A percentile compares a stretch with the other conserved stretches of the same genome.
These are phyloP conservation scores for Pichiaceae sp. DNA, from an alignment of 1,139 yeast species.

Conservation along the genomic window DNA sequence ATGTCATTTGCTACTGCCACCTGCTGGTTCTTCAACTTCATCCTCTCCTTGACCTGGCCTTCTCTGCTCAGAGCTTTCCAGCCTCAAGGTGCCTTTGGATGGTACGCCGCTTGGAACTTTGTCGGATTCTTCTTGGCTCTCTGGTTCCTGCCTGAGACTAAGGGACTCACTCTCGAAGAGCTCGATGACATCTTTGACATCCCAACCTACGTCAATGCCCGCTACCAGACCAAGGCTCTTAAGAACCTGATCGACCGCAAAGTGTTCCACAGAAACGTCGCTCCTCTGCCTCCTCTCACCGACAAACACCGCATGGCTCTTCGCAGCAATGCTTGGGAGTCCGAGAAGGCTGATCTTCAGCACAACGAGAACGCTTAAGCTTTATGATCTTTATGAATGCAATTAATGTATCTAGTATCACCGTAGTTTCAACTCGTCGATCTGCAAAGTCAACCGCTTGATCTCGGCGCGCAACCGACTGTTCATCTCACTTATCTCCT, in stretches of 20 bases:
- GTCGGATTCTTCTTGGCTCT: slow-evolving; percentile 64
- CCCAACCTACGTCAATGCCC: slow-evolving; percentile 45
- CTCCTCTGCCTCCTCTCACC: slow-evolving; percentile 47
- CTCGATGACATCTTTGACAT: slow-evolving; percentile 64
- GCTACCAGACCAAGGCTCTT: slow-evolving; percentile 41
- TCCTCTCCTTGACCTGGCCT: slow-evolving; percentile 82
- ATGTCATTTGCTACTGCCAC: slow-evolving; percentile 82
- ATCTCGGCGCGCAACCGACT: slow-evolving; percentile 19
- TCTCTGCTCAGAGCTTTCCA: slow-evolving; percentile 55
- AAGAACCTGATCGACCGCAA: slow-evolving; percentile 33
- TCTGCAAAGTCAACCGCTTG: slow-evolving; percentile 12
- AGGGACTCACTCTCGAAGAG: slow-evolving; percentile 62
- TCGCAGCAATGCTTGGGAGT: slow-evolving; percentile 53
- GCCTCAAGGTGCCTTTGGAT: slow-evolving; percentile 82
- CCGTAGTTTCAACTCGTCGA: slow-evolving; percentile 12
- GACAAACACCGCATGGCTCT: slow-evolving; percentile 51
- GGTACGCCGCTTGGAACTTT: slow-evolving; percentile 83
- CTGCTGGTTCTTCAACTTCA: slow-evolving; percentile 79
- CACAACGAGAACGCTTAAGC: slow-evolving; percentile 29
- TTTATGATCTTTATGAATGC: neutral
- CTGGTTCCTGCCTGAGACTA: slow-evolving; percentile 64
- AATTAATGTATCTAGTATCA: too few species aligned
- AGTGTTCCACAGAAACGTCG: slow-evolving; percentile 34
- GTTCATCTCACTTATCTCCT: slow-evolving; percentile 19
- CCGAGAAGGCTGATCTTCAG: slow-evolving; percentile 38